Evolutionary conservation across 371 early-diverging fungal species (phyloP).

Genomic region (Mucor saturninus): DNA sequence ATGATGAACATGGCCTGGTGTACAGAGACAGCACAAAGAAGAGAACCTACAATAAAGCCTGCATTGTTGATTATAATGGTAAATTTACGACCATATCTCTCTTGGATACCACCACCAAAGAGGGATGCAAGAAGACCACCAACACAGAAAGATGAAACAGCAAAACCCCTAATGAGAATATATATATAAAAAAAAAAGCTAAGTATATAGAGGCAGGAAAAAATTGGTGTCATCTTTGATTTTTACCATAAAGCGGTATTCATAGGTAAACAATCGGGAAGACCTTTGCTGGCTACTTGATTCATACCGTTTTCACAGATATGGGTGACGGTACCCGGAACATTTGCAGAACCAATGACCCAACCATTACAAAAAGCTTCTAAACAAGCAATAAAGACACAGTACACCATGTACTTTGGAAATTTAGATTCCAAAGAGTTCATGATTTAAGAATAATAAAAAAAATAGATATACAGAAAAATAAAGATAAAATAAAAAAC

Average conservation of each 20-base stretch:
- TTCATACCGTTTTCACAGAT: constrained; percentile 22
- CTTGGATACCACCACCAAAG: constrained; percentile 58
- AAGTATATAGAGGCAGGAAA: neutral
- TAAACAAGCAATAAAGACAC: constrained; percentile 38
- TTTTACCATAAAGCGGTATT: constrained; percentile 22
- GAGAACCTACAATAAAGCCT: constrained; percentile 66
- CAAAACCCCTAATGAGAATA: constrained; percentile 47
- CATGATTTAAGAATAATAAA: constrained; percentile 17
- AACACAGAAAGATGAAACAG: constrained; percentile 66
- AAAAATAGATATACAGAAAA: neutral
- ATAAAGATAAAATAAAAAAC: neutral
- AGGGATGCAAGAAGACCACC: constrained; percentile 78
- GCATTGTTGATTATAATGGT: constrained; percentile 65
- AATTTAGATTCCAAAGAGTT: constrained; percentile 40
- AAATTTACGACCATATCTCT: constrained; percentile 64
- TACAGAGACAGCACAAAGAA: constrained; percentile 60
- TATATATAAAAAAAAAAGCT: neutral
- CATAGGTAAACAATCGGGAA: constrained; percentile 41
- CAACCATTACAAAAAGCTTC: constrained; percentile 49
- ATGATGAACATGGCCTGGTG: constrained; percentile 65
- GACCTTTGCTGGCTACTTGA: constrained; percentile 5
- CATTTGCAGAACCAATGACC: constrained; percentile 51
- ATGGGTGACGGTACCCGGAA: constrained; percentile 40
- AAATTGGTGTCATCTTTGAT: neutral
- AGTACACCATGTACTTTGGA: constrained; percentile 46